Percentiles rank a stretch among this genome's conserved stretches.
phyloP scores from a whole-genome alignment of 345 rosid genomes.

The Eucalyptus curtisii region DNA sequence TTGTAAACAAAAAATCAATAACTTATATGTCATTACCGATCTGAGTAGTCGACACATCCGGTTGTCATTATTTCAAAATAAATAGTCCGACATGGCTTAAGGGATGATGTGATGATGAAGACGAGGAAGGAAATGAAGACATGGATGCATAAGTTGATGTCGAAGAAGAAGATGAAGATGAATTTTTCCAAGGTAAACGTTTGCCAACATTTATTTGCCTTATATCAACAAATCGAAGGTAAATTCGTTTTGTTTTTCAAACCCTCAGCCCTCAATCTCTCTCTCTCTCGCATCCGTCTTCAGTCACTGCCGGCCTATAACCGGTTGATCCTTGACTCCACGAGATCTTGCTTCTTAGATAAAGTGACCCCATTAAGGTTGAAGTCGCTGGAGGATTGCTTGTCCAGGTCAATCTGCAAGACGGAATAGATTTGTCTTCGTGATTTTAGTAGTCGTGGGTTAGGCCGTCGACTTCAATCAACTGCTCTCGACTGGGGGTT shows the following conservation, averaged over 20 bases:
- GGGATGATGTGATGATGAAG: not conserved
- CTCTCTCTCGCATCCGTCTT: not conserved
- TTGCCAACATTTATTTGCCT: not conserved
- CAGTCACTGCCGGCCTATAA: not conserved
- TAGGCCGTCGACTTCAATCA: not conserved
- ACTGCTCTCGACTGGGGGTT: too few species aligned
- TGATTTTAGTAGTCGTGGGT: not conserved
- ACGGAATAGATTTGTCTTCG: not conserved
- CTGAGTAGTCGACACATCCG: rapidly evolving
- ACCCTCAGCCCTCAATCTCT: too few species aligned
- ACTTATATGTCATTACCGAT: rapidly evolving
- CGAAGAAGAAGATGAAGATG: not conserved
- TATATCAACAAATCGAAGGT: not conserved
- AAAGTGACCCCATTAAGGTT: conserved; percentile 74
- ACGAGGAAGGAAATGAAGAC: not conserved
- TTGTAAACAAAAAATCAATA: too few species aligned
- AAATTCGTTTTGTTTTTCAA: too few species aligned
- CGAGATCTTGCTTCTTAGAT: conserved; percentile 57
- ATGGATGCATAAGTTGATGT: not conserved
- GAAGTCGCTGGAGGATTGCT: conserved; percentile 49
- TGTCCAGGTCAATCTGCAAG: conserved; percentile 16
- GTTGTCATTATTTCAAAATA: not conserved
- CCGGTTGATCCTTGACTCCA: conserved; percentile 53
- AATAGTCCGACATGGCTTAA: not conserved
- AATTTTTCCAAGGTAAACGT: not conserved